Evolutionary conservation across 441 rosid genomes (phyloP).

Genomic region (Hura crepitans): DNA sequence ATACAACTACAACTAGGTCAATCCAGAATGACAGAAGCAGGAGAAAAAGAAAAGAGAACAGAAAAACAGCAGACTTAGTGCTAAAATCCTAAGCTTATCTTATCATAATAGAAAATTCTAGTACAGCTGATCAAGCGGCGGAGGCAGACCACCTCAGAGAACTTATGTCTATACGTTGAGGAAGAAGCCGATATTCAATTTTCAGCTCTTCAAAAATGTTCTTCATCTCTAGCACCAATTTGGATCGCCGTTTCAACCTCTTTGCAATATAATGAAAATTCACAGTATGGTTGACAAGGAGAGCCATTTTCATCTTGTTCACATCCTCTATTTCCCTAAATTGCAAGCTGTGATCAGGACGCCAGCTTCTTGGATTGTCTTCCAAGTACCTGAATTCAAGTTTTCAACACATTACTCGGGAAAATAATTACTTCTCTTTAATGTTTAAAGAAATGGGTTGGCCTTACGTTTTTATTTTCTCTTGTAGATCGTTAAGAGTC

Average conservation of each 20-base stretch:
- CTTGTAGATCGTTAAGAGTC: slow-evolving; percentile 34
- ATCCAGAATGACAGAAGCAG: too few relatives aligned
- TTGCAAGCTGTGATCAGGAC: slow-evolving; percentile 32
- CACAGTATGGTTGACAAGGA: slow-evolving; percentile 43
- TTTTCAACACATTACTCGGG: too few relatives aligned
- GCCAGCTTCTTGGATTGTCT: slow-evolving; percentile 48
- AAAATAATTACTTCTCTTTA: too few relatives aligned
- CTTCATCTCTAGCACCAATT: slow-evolving; percentile 45
- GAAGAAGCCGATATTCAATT: slow-evolving; percentile 43
- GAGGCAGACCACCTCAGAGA: not conserved
- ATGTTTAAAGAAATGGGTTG: too few relatives aligned
- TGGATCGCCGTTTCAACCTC: slow-evolving; percentile 38
- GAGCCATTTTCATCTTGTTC: slow-evolving; percentile 43
- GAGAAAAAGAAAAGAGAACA: too few relatives aligned
- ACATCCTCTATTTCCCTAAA: slow-evolving; percentile 49
- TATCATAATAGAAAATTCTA: too few relatives aligned
- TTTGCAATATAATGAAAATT: slow-evolving; percentile 43
- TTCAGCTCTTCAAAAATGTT: slow-evolving; percentile 38
- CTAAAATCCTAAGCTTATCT: too few relatives aligned
- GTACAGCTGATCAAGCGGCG: too few relatives aligned
- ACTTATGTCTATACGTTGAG: slow-evolving; percentile 33
- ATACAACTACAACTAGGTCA: too few relatives aligned
- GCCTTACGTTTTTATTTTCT: slow-evolving; percentile 38
- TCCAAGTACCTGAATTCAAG: slow-evolving; percentile 39
- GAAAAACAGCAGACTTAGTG: too few relatives aligned